Conservation (phyloP, 495 filamentous ascomycete species). For the Hypoxylon lienhwacheense region DNA sequence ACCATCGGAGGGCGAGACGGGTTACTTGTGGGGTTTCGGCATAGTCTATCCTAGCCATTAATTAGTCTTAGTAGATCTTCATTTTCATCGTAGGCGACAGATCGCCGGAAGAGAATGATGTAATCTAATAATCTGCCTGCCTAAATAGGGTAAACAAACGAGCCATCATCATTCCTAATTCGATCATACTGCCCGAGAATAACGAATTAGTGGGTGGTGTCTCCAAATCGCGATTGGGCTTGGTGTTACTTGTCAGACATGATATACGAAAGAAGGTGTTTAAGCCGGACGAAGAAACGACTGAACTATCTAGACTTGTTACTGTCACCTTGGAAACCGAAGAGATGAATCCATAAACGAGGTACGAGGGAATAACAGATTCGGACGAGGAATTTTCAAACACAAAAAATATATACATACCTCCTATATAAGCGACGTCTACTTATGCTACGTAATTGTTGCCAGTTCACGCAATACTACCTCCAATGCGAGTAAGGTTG, state of each 20-base stretch:
- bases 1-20: slow-evolving; percentile 6
- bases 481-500: slow-evolving; percentile 7
- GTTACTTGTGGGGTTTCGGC: slow-evolving; percentile 21
- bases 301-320: neutral
- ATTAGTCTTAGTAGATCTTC: slow-evolving; percentile 30
- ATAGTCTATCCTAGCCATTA: slow-evolving; percentile 18
- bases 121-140: slow-evolving; percentile 20
- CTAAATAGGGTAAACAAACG: slow-evolving; percentile 23
- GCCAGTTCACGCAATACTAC: no score
- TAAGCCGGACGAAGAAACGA: neutral
- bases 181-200: slow-evolving; percentile 14
- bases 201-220: slow-evolving; percentile 23
- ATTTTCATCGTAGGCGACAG: slow-evolving; percentile 21
- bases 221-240: slow-evolving; percentile 9
- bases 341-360: no score
- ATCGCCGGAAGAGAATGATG: slow-evolving; percentile 11
- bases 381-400: neutral
- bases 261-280: neutral
- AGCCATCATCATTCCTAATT: slow-evolving; percentile 18
- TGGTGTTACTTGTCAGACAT: slow-evolving; percentile 1
- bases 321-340: neutral
- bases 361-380: no score
- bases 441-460: no score
- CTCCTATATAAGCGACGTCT: neutral
- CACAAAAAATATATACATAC: neutral